Base-by-base conservation (phyloP, 108 stramenopile species). In the Cyclotella choctawhatcheeana region DNA sequence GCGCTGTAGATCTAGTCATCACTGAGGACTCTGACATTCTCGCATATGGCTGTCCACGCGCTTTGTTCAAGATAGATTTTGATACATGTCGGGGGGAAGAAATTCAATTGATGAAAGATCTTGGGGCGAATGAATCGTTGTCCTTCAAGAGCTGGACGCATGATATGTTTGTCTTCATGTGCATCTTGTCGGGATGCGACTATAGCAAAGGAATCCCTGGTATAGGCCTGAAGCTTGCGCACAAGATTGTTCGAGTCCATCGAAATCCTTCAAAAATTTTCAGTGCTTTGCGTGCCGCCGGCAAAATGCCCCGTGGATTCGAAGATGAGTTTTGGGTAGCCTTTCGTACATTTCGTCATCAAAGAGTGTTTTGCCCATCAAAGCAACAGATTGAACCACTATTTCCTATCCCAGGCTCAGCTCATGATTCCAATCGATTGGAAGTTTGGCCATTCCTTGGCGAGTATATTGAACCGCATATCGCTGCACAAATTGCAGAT, bases 91-190 rank as follows among this genome's bases (percentile, higher is more conserved):
- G 48, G 17, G 93, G 88, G 4, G 77, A 93, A 61, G 81, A 87
- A 69, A 89, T 95, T 35, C 81, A 87, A 44, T 71, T 84, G 18
- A 68, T 82, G 81, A 60, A 62, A 74, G 76, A 82, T 54, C 48
- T 82, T 25, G 79, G 79, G 29, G 68, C 81, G 29, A 86, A 87
- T 63, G 53, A 71, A 21, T 61, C 77, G 18, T 71, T 75, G 22
- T 73, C 82, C 44, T 75, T 94, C 67, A 34, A 58, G 40, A 85
- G 83, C 54, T 93, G 91, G 86, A 93, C 89, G 10, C 83, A 91
- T 44, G 84, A 90, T 67, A 89, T 90, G 93, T 93, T 94, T 48
- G 74, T 93, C 16, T 82, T 83, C 55, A 88, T 95, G 87, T 92
- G 91, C 61, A 85, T 90, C 8, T 60, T 95, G 27, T 79, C 89